Evolutionary conservation across 1,284 basidiomycete species (phyloP), one percentile per base, ranked within the genome.

Genomic region (Farysia itapuensis): DNA sequence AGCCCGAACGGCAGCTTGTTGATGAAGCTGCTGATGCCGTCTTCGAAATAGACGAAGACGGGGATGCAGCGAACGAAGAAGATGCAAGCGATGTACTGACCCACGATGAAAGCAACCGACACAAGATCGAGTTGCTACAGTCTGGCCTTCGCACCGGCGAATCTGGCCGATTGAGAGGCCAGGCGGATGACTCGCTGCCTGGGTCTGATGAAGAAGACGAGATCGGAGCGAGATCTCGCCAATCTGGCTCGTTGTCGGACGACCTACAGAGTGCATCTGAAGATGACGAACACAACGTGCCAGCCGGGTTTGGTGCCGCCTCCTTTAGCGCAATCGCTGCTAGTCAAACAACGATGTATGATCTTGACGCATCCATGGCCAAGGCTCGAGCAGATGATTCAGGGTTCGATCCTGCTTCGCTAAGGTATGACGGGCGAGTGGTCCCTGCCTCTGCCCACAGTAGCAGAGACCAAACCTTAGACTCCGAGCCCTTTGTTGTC

Each of bases 11-110:
- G 4, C 26, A 35, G 6, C 39, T 64, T 12, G 49, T 64, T 7
- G 59, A 64, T 28, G 59, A 64, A 39, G 36, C 59, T 13, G 59
- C 47, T 8, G 59, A 54, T 13, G 61, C 68, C 13, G 53, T 69
- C 6, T 68, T 70, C 25, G 68, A 68, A 28, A 69, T 68, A 29
- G 68, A 70, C 28, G 67, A 70, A 22, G 66, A 68, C 30, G 37
- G 53, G 16, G 18, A 32, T 9, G 43, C 30, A 6, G 28, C 4
- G 8, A 38, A 22, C 15, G 43, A 40, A 6, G 23, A 12, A 7
- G 48, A 56, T 15, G 44, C 32, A 2, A 34, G 29, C 21, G 32
- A 39, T 19, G 35, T 9, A 15, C 39, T 40, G 12, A 42, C 26
- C 5, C 43, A 39, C 5, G 47, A 54, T 16, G 58, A 51, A 5